These are phyloP conservation scores for Oldenlandia corymbosa DNA, from an alignment of 257 asterid genomes.

Conservation along the genomic window DNA sequence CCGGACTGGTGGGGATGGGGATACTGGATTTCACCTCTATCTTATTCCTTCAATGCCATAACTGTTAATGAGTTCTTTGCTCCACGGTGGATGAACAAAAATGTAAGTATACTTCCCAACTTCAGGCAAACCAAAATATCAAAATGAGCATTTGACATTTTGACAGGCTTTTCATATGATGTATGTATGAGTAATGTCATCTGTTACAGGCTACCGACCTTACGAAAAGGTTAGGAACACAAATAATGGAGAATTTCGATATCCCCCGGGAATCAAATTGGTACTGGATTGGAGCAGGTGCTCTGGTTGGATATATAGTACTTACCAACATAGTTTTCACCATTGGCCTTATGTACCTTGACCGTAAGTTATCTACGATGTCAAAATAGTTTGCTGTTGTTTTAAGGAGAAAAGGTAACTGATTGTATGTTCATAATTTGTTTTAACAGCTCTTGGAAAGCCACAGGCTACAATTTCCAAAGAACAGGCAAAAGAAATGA, in stretches of 20 bases:
- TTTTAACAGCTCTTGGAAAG: slow-evolving; percentile 39
- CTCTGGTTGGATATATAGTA: slow-evolving; percentile 74
- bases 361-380: slow-evolving; percentile 49
- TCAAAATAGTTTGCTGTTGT: slow-evolving; percentile 21
- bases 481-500: slow-evolving; percentile 72
- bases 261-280: slow-evolving; percentile 63
- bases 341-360: slow-evolving; percentile 59
- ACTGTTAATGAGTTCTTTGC: slow-evolving; percentile 76
- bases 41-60: slow-evolving; percentile 77
- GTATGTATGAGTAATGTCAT: too few species aligned
- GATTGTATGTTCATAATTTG: slow-evolving; percentile 7
- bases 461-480: slow-evolving; percentile 85
- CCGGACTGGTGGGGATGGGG: slow-evolving; percentile 95
- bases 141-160: not conserved
- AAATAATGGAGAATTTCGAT: slow-evolving; percentile 86
- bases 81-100: slow-evolving; percentile 73
- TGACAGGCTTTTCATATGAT: slow-evolving; percentile 43
- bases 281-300: slow-evolving; percentile 78
- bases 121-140: not conserved
- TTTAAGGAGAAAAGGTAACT: not conserved
- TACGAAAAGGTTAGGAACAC: slow-evolving; percentile 50
- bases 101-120: slow-evolving; percentile 40
- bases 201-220: slow-evolving; percentile 64
- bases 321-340: slow-evolving; percentile 69
- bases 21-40: slow-evolving; percentile 69